Percentiles rank a stretch among this genome's conserved stretches.
Conservation (phyloP, 768 basidiomycete species). For the Baorangia bicolor region DNA sequence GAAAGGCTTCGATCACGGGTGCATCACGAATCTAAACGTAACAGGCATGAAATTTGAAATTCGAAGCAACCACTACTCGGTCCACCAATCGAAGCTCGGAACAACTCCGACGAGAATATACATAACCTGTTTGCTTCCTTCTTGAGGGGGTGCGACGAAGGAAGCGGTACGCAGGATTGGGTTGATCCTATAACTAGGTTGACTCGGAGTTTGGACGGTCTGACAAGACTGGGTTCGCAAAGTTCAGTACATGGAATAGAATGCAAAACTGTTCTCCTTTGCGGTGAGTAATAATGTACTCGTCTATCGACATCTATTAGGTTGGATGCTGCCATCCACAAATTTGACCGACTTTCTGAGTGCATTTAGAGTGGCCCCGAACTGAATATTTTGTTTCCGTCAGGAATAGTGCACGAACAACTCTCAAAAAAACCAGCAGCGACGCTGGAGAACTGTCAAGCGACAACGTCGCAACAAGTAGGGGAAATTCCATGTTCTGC, state of each 20-base stretch:
- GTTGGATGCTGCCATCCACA: not conserved
- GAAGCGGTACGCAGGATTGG: not conserved
- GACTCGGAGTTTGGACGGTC: not conserved
- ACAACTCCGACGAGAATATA: no score
- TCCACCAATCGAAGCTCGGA: no score
- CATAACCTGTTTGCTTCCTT: not conserved
- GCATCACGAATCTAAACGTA: not conserved
- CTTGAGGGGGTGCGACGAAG: not conserved
- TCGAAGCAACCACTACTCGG: no score
- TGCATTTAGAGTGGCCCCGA: not conserved
- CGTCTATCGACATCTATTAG: not conserved
- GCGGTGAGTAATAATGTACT: not conserved
- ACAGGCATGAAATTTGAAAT: not conserved
- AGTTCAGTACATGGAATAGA: not conserved
- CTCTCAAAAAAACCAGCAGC: not conserved
- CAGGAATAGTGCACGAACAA: not conserved
- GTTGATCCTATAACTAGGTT: no score
- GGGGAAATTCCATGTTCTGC: not conserved
- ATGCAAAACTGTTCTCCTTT: not conserved
- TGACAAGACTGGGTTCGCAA: not conserved
- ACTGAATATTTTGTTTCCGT: not conserved
- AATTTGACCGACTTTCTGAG: not conserved
- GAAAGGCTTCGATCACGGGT: not conserved
- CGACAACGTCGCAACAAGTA: not conserved
- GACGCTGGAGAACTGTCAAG: not conserved